Evolutionary conservation across 192 early-diverging fungal species (phyloP).

Genomic region (Spizellomyces punctatus): DNA sequence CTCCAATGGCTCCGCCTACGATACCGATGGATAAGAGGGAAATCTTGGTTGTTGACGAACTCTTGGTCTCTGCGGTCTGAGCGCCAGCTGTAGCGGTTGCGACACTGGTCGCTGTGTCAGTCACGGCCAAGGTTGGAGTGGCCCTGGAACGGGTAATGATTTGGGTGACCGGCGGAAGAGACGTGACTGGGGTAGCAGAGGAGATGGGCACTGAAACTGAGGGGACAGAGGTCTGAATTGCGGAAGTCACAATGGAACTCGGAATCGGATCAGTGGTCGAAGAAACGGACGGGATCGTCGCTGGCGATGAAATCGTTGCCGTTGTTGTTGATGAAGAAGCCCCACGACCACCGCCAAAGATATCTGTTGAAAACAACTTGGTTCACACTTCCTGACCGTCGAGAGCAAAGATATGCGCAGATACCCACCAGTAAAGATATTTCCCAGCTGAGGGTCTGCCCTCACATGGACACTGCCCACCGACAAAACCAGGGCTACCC

Average conservation of each 20-base stretch:
- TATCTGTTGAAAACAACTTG: too few relatives aligned
- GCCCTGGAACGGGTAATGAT: not conserved
- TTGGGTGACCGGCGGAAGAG: not conserved
- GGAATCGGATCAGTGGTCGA: not conserved
- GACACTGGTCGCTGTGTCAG: not conserved
- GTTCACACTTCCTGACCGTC: too few relatives aligned
- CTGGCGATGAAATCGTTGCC: not conserved
- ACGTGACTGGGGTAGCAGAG: not conserved
- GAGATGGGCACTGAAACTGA: not conserved
- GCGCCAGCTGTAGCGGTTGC: slow-evolving; percentile 2
- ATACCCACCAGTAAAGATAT: too few relatives aligned
- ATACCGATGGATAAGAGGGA: not conserved
- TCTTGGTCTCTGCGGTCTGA: not conserved
- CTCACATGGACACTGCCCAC: too few relatives aligned
- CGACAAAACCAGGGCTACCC: too few relatives aligned
- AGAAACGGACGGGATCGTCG: not conserved
- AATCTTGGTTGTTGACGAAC: not conserved
- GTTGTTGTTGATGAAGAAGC: too few relatives aligned
- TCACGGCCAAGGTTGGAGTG: not conserved
- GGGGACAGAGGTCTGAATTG: not conserved
- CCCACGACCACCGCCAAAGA: too few relatives aligned
- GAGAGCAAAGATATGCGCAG: too few relatives aligned
- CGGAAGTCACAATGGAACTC: not conserved
- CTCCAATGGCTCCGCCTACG: slow-evolving; percentile 13
- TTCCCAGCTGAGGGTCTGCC: too few relatives aligned